phyloP scores from a whole-genome alignment of 495 filamentous ascomycete species.

The Aspergillus taichungensis region DNA sequence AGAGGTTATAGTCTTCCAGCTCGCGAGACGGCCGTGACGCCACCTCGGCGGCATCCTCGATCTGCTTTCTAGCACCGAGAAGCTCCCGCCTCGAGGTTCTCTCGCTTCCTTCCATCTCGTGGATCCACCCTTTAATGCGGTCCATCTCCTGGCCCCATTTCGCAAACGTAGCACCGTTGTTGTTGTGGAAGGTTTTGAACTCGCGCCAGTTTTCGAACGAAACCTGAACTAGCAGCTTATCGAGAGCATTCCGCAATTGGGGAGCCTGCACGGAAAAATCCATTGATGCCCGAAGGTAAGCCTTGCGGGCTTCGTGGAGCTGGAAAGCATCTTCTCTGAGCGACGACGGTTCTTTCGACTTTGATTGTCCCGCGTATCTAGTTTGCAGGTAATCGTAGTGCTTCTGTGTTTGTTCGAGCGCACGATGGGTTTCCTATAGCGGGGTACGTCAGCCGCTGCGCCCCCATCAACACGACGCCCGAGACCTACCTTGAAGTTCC shows the following conservation, averaged over 20 bases:
- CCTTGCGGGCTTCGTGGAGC: conserved; percentile 86
- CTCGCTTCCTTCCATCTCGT: conserved; percentile 83
- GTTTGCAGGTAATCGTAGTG: conserved; percentile 70
- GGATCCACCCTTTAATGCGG: conserved; percentile 81
- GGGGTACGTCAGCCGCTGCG: conserved; percentile 20
- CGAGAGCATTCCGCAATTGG: conserved; percentile 68
- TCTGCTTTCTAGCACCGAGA: conserved; percentile 64
- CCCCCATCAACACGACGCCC: background rate
- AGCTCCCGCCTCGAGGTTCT: conserved; percentile 70
- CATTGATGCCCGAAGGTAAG: conserved; percentile 84
- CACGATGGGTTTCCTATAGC: conserved; percentile 61
- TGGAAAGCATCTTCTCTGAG: conserved; percentile 93
- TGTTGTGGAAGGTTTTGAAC: conserved; percentile 58
- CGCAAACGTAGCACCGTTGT: conserved; percentile 44
- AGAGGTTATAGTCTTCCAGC: conserved; percentile 83
- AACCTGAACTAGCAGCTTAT: conserved; percentile 74
- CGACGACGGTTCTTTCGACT: conserved; percentile 85
- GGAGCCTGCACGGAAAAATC: conserved; percentile 87
- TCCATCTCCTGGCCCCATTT: conserved; percentile 74
- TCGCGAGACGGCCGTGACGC: conserved; percentile 73
- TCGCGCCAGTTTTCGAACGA: conserved; percentile 83
- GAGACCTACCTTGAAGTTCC: conserved; percentile 48
- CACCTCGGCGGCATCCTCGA: conserved; percentile 70
- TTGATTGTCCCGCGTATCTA: conserved; percentile 73
- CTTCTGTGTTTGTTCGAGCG: conserved; percentile 73